phyloP scores from a whole-genome alignment of 2,329 filamentous ascomycete genomes.

The Phoma sp. region DNA sequence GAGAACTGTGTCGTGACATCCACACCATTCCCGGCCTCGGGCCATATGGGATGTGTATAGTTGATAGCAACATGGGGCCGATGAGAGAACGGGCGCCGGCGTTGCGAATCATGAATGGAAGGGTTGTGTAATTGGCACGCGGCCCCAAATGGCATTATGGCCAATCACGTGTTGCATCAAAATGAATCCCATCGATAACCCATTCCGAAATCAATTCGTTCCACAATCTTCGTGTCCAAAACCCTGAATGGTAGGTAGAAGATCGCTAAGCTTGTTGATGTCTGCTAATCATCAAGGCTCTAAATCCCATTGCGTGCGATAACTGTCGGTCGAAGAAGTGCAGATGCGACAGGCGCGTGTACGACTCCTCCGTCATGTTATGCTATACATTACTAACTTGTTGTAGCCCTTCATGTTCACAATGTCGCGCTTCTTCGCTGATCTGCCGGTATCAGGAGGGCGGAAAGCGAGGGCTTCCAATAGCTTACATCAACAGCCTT shows the following conservation, averaged over 20 bases:
- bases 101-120: not conserved
- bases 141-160: not conserved
- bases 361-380: not conserved
- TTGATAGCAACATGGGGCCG: not conserved
- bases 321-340: conserved; percentile 38
- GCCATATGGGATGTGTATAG: not conserved
- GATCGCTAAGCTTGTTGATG: too few species aligned
- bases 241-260: not conserved
- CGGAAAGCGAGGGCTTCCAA: conserved; percentile 36
- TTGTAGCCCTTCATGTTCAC: conserved; percentile 33
- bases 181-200: not conserved
- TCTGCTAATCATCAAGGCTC: conserved; percentile 5
- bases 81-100: not conserved
- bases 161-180: conserved; percentile 1
- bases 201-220: not conserved
- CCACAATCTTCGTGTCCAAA: not conserved
- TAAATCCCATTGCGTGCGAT: conserved; percentile 38
- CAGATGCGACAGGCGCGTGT: conserved; percentile 39
- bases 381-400: not conserved
- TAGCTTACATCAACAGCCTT: conserved; percentile 34
- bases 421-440: conserved; percentile 25
- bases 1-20: not conserved
- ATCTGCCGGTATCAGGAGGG: conserved; percentile 35
- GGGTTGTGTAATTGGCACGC: not conserved
- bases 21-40: not conserved